Evolutionary conservation across 2,329 filamentous ascomycete genomes (phyloP).

Genomic region (Aspergillus tanneri): DNA sequence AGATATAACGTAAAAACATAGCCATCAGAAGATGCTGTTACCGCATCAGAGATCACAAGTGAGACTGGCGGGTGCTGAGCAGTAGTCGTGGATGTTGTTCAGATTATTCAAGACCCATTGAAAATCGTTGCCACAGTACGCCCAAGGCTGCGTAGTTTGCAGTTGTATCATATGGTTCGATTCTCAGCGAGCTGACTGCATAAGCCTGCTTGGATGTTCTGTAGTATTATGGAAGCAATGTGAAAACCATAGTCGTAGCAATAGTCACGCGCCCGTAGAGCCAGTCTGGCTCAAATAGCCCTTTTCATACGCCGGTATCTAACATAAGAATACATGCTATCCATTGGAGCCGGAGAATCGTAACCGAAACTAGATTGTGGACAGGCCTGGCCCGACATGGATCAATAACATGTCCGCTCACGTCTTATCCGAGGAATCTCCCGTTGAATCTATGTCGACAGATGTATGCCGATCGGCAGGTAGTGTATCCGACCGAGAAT

Average conservation of each 20-base stretch:
- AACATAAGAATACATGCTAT: background rate
- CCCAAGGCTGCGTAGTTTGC: background rate
- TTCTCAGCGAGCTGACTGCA: background rate
- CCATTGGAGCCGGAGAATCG: background rate
- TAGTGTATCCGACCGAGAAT: slow-evolving; percentile 9
- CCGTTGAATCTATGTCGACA: slow-evolving; percentile 15
- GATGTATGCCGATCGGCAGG: slow-evolving; percentile 11
- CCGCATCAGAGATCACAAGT: no score
- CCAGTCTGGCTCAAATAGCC: no score
- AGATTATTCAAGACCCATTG: no score
- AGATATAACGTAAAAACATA: no score
- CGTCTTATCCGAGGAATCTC: slow-evolving; percentile 23
- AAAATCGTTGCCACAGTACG: background rate
- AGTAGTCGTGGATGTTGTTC: no score
- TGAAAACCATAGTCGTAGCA: no score
- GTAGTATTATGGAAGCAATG: no score
- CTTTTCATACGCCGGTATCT: background rate
- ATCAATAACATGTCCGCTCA: slow-evolving; percentile 12
- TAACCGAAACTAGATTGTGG: background rate
- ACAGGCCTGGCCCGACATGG: background rate
- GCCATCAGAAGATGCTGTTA: no score
- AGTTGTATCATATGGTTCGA: background rate
- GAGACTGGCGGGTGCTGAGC: no score
- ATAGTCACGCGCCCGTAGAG: no score
- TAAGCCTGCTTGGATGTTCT: no score